Evolutionary conservation across 1,284 basidiomycete species (phyloP).

Genomic region (Microbotryum violaceum): DNA sequence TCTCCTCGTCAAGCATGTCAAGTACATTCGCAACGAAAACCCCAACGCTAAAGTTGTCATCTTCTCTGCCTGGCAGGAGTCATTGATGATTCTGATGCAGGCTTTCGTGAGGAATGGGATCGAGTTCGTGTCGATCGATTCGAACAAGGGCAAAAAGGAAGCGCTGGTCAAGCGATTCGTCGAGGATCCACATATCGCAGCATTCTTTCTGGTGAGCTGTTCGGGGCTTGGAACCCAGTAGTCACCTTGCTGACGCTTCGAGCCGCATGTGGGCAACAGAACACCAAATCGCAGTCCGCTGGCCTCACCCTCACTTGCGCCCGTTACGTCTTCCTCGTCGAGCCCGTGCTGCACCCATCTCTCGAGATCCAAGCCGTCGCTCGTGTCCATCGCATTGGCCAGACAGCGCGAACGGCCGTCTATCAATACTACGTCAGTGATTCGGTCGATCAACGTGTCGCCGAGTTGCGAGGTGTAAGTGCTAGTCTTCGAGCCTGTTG

Average conservation of each 20-base stretch:
- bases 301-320: slow-evolving; percentile 34
- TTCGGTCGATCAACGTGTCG: slow-evolving; percentile 32
- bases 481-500: background rate
- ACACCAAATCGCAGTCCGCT: slow-evolving; percentile 32
- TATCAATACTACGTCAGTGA: slow-evolving; percentile 25
- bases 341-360: slow-evolving; percentile 31
- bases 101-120: slow-evolving; percentile 28
- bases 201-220: slow-evolving; percentile 28
- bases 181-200: slow-evolving; percentile 29
- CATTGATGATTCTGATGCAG: slow-evolving; percentile 23
- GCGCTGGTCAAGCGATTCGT: slow-evolving; percentile 26
- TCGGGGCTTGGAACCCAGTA: slow-evolving; percentile 24
- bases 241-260: slow-evolving; percentile 17
- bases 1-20: slow-evolving; percentile 30
- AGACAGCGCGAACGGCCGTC: slow-evolving; percentile 28
- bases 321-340: slow-evolving; percentile 30
- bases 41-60: slow-evolving; percentile 33
- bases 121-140: slow-evolving; percentile 31
- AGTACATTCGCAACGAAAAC: slow-evolving; percentile 18
- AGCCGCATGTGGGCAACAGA: background rate
- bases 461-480: slow-evolving; percentile 19
- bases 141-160: slow-evolving; percentile 30
- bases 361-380: slow-evolving; percentile 36
- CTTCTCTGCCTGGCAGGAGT: slow-evolving; percentile 31
- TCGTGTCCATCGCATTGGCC: slow-evolving; percentile 35